Base-by-base conservation (phyloP, 805 yeast genomes). In the Dipodascus albidus region DNA sequence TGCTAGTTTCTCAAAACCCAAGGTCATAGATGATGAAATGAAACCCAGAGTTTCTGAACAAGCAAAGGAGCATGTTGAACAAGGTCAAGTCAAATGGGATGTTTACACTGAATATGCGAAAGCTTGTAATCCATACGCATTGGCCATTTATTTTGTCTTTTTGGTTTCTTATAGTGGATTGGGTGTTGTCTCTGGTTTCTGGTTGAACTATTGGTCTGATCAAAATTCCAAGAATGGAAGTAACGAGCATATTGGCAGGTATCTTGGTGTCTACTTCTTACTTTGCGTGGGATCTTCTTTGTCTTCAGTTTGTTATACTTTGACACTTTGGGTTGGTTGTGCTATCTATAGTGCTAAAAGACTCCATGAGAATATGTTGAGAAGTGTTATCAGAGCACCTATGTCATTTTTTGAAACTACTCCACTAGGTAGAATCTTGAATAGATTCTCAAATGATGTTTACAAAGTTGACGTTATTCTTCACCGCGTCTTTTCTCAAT, bases 121-220 rank as follows among this genome's bases (percentile, higher is more conserved):
- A 56, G 96, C 98, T 0, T 90, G 96, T 72, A 87, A 87, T 57
- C 77, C 84, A 6, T 69, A 63, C 50, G 80, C 79, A 56, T 95
- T 89, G 17, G 23, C 73, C 0, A 60, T 84, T 1, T 83, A 82
- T 64, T 59, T 88, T 51, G 52, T 64, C 0, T 74, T 80, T 58
- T 74, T 85, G 57, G 63, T 84, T n/a, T 49, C 76, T 3, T 75
- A 87, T 0, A 84, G 80, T 77, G 64, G 75, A 9, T 63, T 82
- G 50, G 76, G 82, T 54, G 91, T 87, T 51, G 70, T 71, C 48
- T 82, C 89, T 38, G 89, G 83, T 65, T 79, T 91, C 52, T 93
- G 99, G 99, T 78, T 93, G 62, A 93, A 93, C 67, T 87, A 87
- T 67, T 93, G 99, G 99, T 87, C 98, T 11, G 99, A 93, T 66